phyloP scores from a whole-genome alignment of 257 asterid species.

The Gentiana macrophylla region DNA sequence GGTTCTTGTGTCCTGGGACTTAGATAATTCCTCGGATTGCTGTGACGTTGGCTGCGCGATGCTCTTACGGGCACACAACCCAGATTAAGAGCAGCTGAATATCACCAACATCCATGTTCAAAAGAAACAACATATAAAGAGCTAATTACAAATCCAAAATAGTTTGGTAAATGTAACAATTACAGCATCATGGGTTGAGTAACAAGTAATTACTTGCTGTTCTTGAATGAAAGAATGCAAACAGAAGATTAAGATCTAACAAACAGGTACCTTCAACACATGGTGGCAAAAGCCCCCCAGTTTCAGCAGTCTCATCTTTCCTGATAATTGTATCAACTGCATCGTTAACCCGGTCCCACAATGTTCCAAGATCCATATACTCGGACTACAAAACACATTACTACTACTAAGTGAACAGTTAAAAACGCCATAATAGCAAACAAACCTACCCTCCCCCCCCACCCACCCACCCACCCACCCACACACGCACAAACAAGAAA shows the following conservation, averaged over 20 bases:
- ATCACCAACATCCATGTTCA: conserved; percentile 17
- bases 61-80: conserved; percentile 75
- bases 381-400: conserved; percentile 42
- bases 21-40: conserved; percentile 58
- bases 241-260: conserved; percentile 3
- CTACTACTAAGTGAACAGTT: conserved; percentile 1
- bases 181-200: background rate
- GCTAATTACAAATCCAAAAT: conserved; percentile 1
- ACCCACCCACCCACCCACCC: conserved; percentile 3
- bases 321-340: conserved; percentile 75
- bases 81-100: conserved; percentile 78
- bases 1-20: conserved; percentile 41
- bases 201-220: background rate
- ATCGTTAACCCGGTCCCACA: conserved; percentile 82
- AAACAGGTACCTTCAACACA: conserved; percentile 78
- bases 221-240: conserved; percentile 5
- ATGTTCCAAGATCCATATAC: conserved; percentile 53
- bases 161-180: background rate
- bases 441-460: no score
- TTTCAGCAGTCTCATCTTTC: conserved; percentile 63
- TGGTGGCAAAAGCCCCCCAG: conserved; percentile 68
- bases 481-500: background rate
- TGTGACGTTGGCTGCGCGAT: conserved; percentile 72
- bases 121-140: conserved; percentile 12
- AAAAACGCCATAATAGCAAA: background rate